phyloP scores from a whole-genome alignment of 78 protist genomes.

The Polysphondylium violaceum region DNA sequence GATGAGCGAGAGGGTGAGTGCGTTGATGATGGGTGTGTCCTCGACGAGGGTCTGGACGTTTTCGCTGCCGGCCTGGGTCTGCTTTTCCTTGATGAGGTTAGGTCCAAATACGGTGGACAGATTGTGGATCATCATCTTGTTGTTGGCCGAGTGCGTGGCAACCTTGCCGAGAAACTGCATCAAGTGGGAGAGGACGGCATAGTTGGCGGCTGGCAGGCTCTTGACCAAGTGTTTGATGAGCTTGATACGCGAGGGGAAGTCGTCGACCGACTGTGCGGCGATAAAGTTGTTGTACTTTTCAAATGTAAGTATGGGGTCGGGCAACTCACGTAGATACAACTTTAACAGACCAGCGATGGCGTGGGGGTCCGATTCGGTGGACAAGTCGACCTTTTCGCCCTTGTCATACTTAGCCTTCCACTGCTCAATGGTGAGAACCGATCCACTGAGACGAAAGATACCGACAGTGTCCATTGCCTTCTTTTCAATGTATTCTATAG shows the following conservation, averaged over 20 bases:
- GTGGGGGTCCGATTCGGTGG: slow-evolving; percentile 55
- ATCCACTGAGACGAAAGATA: slow-evolving; percentile 49
- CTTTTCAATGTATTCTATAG: slow-evolving; percentile 47
- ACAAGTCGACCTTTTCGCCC: slow-evolving; percentile 35
- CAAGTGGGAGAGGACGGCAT: slow-evolving; percentile 8
- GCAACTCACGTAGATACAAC: slow-evolving; percentile 75
- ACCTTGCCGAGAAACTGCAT: slow-evolving; percentile 45
- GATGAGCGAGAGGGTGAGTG: slow-evolving; percentile 38
- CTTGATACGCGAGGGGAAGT: slow-evolving; percentile 35
- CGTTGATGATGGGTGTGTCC: slow-evolving; percentile 68
- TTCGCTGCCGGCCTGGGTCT: not conserved
- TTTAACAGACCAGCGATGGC: slow-evolving; percentile 77
- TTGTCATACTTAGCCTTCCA: slow-evolving; percentile 60
- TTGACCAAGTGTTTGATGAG: slow-evolving; percentile 52
- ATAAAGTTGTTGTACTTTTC: slow-evolving; percentile 80
- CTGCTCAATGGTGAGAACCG: slow-evolving; percentile 18
- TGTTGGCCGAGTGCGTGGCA: slow-evolving; percentile 35
- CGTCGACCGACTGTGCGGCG: slow-evolving; percentile 55
- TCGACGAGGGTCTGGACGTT: slow-evolving; percentile 56
- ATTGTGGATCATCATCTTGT: slow-evolving; percentile 60
- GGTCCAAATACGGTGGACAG: slow-evolving; percentile 68
- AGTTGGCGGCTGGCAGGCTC: slow-evolving; percentile 43
- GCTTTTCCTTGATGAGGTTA: slow-evolving; percentile 48
- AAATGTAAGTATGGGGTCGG: slow-evolving; percentile 83
- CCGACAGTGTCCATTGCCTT: slow-evolving; percentile 68